Conservation (phyloP, 2,329 filamentous ascomycete species). For the Sporothrix brasiliensis region DNA sequence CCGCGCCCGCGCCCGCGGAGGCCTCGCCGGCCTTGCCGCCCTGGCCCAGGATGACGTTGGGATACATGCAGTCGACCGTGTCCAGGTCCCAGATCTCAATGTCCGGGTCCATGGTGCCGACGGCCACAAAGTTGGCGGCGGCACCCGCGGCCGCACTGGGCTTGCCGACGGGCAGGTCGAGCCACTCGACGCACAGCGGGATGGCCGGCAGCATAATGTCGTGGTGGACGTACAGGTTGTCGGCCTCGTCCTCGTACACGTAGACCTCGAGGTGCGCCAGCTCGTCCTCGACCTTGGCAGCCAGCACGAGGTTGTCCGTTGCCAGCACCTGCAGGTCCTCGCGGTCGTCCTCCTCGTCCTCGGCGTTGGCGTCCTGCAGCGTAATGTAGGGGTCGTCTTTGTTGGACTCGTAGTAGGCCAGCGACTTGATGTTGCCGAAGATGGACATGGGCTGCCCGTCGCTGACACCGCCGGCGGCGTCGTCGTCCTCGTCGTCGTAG, state of each 20-base stretch:
- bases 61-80: constrained; percentile 96
- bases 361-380: constrained; percentile 66
- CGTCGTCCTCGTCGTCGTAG: constrained; percentile 82
- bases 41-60: constrained; percentile 91
- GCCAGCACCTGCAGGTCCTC: constrained; percentile 92
- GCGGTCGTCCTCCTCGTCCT: constrained; percentile 80
- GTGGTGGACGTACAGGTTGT: constrained; percentile 98
- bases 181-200: constrained; percentile 92
- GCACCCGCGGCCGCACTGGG: constrained; percentile 62
- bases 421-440: constrained; percentile 91
- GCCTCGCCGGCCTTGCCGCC: constrained; percentile 48
- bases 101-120: constrained; percentile 96
- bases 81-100: constrained; percentile 99
- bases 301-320: constrained; percentile 89
- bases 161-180: constrained; percentile 87
- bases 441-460: constrained; percentile 72
- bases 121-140: constrained; percentile 86
- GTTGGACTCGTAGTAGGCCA: constrained; percentile 92
- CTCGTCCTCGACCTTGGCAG: constrained; percentile 94
- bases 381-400: constrained; percentile 97
- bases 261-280: constrained; percentile 96
- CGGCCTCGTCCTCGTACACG: constrained; percentile 91
- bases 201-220: constrained; percentile 99
- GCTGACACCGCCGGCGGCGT: constrained; percentile 53
- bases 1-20: constrained; percentile 35